Conservation (phyloP, 768 basidiomycete species). For the Agaricus subrufescens region DNA sequence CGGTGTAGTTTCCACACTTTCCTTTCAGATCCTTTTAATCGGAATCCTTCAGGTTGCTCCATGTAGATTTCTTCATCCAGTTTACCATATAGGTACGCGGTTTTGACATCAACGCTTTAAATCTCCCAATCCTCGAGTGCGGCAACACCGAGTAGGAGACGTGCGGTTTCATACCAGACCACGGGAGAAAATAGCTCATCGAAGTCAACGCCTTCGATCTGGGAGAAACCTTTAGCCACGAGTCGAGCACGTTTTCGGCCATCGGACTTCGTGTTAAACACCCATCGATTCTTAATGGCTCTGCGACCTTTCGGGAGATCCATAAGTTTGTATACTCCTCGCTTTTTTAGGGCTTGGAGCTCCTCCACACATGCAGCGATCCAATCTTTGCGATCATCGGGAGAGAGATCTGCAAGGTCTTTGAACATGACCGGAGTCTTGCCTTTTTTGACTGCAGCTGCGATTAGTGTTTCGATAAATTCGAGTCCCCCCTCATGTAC, state of each 20-base stretch:
- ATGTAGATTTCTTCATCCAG: constrained; percentile 12
- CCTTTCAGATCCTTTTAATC: no score
- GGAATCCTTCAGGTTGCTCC: constrained; percentile 4
- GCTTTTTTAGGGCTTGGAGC: constrained; percentile 7
- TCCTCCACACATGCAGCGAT: constrained; percentile 2
- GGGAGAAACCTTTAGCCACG: no score
- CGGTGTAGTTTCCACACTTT: background rate
- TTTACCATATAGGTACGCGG: constrained; percentile 7
- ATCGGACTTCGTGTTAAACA: no score
- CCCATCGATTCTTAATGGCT: background rate
- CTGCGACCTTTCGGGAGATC: background rate
- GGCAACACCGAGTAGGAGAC: constrained; percentile 16
- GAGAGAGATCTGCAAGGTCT: no score
- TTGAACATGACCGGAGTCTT: no score
- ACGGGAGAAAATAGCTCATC: no score
- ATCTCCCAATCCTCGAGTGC: constrained; percentile 28
- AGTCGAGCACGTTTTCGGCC: no score
- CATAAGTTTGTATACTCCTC: background rate
- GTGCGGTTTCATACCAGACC: constrained; percentile 6
- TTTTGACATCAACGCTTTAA: constrained; percentile 16
- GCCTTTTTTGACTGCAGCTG: no score
- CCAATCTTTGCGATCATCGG: background rate
- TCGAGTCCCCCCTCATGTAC: no score
- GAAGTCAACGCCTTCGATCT: no score
- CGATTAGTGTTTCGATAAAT: no score